Percentiles rank a stretch among this genome's conserved stretches.
Evolutionary conservation across 768 basidiomycete species (phyloP).

Genomic region (Macrolepiota dolichaula): DNA sequence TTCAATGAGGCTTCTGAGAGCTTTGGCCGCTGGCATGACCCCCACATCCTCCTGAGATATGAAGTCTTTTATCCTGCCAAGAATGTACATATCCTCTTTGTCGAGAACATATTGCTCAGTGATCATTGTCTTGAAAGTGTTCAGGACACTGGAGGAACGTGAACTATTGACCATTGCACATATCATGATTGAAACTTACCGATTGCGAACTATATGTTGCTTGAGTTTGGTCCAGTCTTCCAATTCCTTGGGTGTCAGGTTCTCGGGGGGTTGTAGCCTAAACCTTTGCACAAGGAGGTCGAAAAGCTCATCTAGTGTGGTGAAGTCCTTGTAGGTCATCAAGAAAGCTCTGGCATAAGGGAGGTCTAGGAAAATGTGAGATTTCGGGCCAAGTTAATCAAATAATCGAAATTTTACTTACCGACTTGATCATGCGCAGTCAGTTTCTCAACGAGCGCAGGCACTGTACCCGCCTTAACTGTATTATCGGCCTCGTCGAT

Average conservation of each 20-base stretch:
- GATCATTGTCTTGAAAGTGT: conserved; percentile 88
- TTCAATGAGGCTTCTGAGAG: conserved; percentile 70
- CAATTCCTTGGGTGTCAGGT: conserved; percentile 55
- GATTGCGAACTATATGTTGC: conserved; percentile 81
- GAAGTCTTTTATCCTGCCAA: conserved; percentile 82
- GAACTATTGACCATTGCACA: background rate
- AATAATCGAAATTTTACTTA: conserved; percentile 30
- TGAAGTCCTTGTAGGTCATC: conserved; percentile 96
- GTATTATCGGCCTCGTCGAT: conserved; percentile 76
- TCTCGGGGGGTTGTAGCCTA: conserved; percentile 69
- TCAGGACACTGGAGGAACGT: conserved; percentile 62
- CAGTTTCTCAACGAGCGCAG: conserved; percentile 83
- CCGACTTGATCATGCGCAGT: conserved; percentile 89
- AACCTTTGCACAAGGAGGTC: conserved; percentile 81
- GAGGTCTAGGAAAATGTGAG: conserved; percentile 45
- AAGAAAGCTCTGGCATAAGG: conserved; percentile 87
- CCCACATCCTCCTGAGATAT: conserved; percentile 61
- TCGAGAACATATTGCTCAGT: conserved; percentile 81
- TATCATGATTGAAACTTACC: conserved; percentile 46
- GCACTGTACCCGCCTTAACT: conserved; percentile 83
- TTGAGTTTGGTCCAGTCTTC: conserved; percentile 84
- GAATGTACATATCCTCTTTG: conserved; percentile 79
- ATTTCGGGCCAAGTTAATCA: background rate
- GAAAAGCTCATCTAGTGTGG: conserved; percentile 77
- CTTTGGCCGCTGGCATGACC: conserved; percentile 68